Percentiles rank a stretch among this genome's conserved stretches.
Conservation (phyloP, 176 grass and related monocot genomes). For the Hordeum marinum region DNA sequence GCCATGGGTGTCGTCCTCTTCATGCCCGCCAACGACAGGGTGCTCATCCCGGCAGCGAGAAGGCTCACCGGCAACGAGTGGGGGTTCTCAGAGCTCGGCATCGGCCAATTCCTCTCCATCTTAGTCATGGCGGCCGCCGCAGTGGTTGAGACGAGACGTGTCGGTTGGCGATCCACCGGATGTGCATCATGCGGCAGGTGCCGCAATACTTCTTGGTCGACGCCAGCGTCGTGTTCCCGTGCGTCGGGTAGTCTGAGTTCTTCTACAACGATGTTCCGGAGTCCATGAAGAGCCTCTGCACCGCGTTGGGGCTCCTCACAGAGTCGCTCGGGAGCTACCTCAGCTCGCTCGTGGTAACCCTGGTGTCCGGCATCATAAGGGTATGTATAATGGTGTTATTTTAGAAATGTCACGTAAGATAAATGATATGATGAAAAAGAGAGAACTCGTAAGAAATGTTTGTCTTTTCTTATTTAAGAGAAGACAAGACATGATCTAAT, state of each 20-base stretch:
- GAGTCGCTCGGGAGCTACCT: constrained; percentile 44
- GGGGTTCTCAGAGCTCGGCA: constrained; percentile 65
- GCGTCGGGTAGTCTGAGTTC: constrained; percentile 45
- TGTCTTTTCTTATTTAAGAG: no score
- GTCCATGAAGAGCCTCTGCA: constrained; percentile 49
- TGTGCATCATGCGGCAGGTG: constrained; percentile 78
- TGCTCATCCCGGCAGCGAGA: constrained; percentile 51
- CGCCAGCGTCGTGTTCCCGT: constrained; percentile 49
- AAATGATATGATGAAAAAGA: no score
- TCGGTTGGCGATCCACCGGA: constrained; percentile 36
- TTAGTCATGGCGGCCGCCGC: constrained; percentile 66
- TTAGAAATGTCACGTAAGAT: no score
- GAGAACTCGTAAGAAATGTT: no score
- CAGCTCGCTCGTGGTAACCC: constrained; percentile 46
- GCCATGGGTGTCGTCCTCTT: constrained; percentile 61
- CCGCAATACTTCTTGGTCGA: constrained; percentile 50
- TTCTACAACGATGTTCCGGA: constrained; percentile 54
- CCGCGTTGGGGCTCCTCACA: constrained; percentile 30
- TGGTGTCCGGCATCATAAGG: constrained; percentile 24
- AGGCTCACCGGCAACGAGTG: constrained; percentile 59
- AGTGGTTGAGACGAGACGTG: constrained; percentile 52
- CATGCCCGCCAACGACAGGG: constrained; percentile 63
- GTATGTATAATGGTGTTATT: no score
- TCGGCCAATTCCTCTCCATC: constrained; percentile 59
- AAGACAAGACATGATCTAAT: no score